These are phyloP conservation scores for Penicillium sp. DNA, from an alignment of 2,329 filamentous ascomycete genomes.

Conservation along the genomic window DNA sequence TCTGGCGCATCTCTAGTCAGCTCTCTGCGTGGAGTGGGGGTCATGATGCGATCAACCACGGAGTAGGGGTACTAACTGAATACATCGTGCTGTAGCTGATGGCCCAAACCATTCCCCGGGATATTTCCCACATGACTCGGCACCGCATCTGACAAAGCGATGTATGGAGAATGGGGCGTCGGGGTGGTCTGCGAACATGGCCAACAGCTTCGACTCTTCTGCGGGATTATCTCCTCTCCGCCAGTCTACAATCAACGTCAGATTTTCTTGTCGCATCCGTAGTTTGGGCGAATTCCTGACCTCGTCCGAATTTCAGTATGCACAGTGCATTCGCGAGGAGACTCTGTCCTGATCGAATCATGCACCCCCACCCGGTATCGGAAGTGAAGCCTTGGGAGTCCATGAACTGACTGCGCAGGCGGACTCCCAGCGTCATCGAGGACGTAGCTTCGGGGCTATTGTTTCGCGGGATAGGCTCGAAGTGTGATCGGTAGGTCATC, in stretches of 20 bases:
- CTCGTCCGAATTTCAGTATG: conserved; percentile 73
- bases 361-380: conserved; percentile 97
- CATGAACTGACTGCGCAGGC: conserved; percentile 75
- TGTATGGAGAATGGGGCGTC: conserved; percentile 92
- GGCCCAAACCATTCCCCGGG: conserved; percentile 99
- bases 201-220: conserved; percentile 71
- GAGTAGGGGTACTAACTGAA: conserved; percentile 65
- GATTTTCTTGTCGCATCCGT: conserved; percentile 1
- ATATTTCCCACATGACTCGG: conserved; percentile 84
- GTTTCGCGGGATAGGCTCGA: conserved; percentile 77
- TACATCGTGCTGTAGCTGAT: conserved; percentile 92
- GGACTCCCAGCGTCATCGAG: conserved; percentile 78
- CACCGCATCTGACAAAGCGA: conserved; percentile 87
- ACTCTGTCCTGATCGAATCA: conserved; percentile 96
- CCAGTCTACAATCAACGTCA: conserved; percentile 64
- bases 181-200: conserved; percentile 83
- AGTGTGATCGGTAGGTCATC: conserved; percentile 94
- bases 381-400: conserved; percentile 84
- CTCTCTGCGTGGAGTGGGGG: background rate
- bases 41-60: conserved; percentile 7
- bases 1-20: conserved; percentile 47
- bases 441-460: conserved; percentile 69
- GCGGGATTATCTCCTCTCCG: conserved; percentile 60
- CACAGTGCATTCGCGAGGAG: conserved; percentile 83
- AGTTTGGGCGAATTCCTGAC: conserved; percentile 46